Evolutionary conservation across 148 eudicot genomes (phyloP).

Genomic region (Vaccinium macrocarpon): DNA sequence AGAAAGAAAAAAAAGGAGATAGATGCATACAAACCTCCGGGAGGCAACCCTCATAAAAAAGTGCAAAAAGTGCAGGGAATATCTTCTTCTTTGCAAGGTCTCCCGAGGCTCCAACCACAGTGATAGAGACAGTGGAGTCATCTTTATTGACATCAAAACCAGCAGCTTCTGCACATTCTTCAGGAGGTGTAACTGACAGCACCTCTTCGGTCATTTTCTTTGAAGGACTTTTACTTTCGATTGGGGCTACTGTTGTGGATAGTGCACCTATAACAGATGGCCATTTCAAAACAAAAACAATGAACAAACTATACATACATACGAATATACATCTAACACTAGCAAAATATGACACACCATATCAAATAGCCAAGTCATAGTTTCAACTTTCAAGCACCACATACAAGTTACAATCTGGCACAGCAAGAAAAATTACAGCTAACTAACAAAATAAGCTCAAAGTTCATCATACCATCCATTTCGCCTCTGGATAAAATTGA

Average conservation of each 20-base stretch:
- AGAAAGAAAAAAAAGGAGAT: conserved; percentile 11
- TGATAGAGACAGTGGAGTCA: conserved; percentile 83
- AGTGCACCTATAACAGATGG: conserved; percentile 41
- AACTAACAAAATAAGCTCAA: background rate
- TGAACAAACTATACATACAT: background rate
- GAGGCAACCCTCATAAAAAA: conserved; percentile 83
- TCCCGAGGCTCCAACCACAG: conserved; percentile 97
- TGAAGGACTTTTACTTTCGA: conserved; percentile 34
- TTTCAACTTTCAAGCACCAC: background rate
- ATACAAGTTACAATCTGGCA: background rate
- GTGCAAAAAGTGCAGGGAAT: conserved; percentile 98
- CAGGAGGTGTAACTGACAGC: conserved; percentile 34
- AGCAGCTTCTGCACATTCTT: conserved; percentile 36
- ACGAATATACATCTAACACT: background rate
- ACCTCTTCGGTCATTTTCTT: conserved; percentile 48
- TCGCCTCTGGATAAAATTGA: conserved; percentile 4
- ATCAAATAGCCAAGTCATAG: background rate
- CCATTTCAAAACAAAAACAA: background rate
- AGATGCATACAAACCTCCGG: conserved; percentile 62
- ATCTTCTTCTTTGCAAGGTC: conserved; percentile 99
- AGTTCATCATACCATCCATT: background rate
- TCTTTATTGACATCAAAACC: conserved; percentile 42
- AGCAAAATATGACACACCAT: background rate
- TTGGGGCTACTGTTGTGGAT: conserved; percentile 35
- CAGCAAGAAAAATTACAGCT: background rate